Conservation (phyloP, 2,329 filamentous ascomycete species). For the Curvularia hawaiiensis region DNA sequence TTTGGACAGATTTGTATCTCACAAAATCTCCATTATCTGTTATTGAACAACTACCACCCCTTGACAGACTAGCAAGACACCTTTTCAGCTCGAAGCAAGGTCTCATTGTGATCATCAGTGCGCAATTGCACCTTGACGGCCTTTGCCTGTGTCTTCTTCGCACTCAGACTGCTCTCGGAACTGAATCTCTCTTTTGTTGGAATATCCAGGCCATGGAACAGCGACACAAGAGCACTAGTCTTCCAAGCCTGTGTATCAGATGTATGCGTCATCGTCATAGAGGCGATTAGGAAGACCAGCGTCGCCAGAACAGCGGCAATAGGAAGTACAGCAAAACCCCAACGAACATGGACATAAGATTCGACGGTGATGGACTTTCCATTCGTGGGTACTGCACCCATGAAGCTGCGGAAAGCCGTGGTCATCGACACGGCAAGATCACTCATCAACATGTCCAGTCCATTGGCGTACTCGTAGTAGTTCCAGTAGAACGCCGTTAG, state of each 20-base stretch:
- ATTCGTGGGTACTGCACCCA: constrained; percentile 11
- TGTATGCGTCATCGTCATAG: constrained; percentile 18
- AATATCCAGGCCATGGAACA: constrained; percentile 19
- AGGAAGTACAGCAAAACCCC: constrained; percentile 20
- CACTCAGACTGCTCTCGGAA: constrained; percentile 7
- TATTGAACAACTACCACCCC: neutral
- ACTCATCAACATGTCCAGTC: constrained; percentile 22
- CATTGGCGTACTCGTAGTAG: constrained; percentile 20
- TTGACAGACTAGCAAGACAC: constrained; percentile 1
- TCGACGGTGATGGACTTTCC: constrained; percentile 18
- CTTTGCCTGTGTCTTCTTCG: constrained; percentile 17
- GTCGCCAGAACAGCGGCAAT: constrained; percentile 15
- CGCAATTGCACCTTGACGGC: constrained; percentile 14
- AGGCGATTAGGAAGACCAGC: constrained; percentile 14
- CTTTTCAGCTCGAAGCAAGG: constrained; percentile 12
- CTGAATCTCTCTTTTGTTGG: constrained; percentile 18
- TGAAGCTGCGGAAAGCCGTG: constrained; percentile 21
- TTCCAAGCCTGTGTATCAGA: constrained; percentile 22
- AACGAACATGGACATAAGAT: constrained; percentile 20
- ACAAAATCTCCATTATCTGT: too few species aligned
- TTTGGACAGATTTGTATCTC: neutral
- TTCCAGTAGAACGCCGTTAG: constrained; percentile 25
- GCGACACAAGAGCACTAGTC: constrained; percentile 17
- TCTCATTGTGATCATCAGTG: constrained; percentile 11
- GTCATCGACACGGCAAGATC: constrained; percentile 22